Evolutionary conservation across 140 eudicot genomes (phyloP), one percentile per base, ranked within the genome.

Genomic region (Stevia rebaudiana): DNA sequence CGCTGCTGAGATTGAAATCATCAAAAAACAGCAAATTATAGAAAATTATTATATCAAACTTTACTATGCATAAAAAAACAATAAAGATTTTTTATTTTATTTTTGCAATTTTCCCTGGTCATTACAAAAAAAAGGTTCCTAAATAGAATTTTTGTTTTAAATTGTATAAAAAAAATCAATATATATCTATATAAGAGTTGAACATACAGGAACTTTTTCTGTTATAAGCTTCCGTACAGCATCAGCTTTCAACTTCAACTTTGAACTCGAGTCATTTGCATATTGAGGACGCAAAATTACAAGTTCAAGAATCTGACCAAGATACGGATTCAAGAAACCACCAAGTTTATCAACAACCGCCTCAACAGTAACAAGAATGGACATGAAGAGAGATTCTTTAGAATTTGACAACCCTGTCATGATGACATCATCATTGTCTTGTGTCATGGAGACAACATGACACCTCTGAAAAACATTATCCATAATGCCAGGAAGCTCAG

Each of bases 401-500:
- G 80, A 65, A 65, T 54, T 72, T 22, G 76, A 22, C 31, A 67
- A 48, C 13, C 46, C 66, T 11, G 9, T 48, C 19, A 73, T 57
- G 58, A 54, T 16, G 40, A 36, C 61, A 40, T 70, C 62, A 15
- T 59, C 79, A 18, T 9, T 22, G 51, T 37, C 57, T 41, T 15
- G 24, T 8, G 46, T 65, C 11, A 78, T 58, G 17, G 72, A 70
- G 60, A 65, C 75, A 50, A 51, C 74, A 57, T 52, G 75, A 66
- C 80, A 69, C 74, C 76, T 77, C 67, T 56, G 64, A 30, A 92
- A 69, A 23, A 92, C 69, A 48, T 75, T 50, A 48, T 76, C 79
- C 98, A 92, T 92, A 69, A 92, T 80, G 71, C 47, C 56, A 25
- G 98, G 98, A 68, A 92, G 90, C 80, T 88, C 89, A 11, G 96